phyloP scores from a whole-genome alignment of 1,139 yeast species.

The Geotrichum restrictum region DNA sequence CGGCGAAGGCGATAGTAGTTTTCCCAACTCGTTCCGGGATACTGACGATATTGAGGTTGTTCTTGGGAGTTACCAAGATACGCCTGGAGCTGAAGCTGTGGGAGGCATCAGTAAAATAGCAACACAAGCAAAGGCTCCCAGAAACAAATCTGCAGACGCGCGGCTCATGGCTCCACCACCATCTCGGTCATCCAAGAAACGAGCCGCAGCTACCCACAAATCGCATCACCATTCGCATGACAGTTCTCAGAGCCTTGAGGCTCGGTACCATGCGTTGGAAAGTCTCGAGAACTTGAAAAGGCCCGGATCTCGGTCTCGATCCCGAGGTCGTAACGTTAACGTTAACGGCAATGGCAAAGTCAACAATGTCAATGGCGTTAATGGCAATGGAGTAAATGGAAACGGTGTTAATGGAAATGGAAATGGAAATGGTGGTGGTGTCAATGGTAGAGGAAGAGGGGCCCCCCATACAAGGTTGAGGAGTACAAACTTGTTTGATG shows the following conservation, averaged over 20 bases:
- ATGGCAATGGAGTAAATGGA: not conserved
- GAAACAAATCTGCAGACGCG: slow-evolving; percentile 9
- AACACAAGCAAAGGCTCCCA: too few relatives aligned
- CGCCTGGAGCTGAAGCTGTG: too few relatives aligned
- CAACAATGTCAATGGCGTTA: too few relatives aligned
- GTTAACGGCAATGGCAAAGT: not conserved
- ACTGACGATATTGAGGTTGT: slow-evolving; percentile 1
- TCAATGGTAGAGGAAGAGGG: not conserved
- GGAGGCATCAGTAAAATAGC: too few relatives aligned
- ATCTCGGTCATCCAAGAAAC: too few relatives aligned
- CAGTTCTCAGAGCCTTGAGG: slow-evolving; percentile 25
- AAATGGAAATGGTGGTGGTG: too few relatives aligned
- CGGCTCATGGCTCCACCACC: not conserved
- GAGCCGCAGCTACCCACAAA: too few relatives aligned
- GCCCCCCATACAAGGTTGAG: not conserved
- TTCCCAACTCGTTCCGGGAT: not conserved
- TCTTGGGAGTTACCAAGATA: too few relatives aligned
- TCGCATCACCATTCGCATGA: slow-evolving; percentile 6
- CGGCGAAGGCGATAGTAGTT: slow-evolving; percentile 5
- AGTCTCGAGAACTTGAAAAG: slow-evolving; percentile 12
- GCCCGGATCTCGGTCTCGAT: too few relatives aligned
- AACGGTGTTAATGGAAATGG: not conserved
- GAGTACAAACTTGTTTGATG: slow-evolving; percentile 3
- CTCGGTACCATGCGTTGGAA: slow-evolving; percentile 28
- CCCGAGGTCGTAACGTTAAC: not conserved